phyloP scores from a whole-genome alignment of 2,329 filamentous ascomycete genomes.

The Trichoderma gracile region DNA sequence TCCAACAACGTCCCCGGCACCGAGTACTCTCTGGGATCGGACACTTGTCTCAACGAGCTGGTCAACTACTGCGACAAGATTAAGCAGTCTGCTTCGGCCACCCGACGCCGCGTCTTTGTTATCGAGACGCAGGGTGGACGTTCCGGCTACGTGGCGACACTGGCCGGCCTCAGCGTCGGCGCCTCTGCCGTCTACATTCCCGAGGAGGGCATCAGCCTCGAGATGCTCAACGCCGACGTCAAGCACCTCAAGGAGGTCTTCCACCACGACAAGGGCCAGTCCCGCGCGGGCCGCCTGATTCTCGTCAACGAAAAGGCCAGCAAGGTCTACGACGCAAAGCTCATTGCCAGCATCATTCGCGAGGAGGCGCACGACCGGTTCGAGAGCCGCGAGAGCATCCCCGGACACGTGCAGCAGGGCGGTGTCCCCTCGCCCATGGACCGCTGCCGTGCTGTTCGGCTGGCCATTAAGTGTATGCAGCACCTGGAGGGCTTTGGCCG shows the following conservation, averaged over 20 bases:
- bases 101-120: slow-evolving; percentile 90
- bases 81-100: slow-evolving; percentile 93
- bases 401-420: slow-evolving; percentile 92
- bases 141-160: slow-evolving; percentile 89
- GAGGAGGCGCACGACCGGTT: slow-evolving; percentile 91
- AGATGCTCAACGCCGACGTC: slow-evolving; percentile 90
- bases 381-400: slow-evolving; percentile 87
- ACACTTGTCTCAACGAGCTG: slow-evolving; percentile 94
- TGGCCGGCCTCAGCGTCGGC: slow-evolving; percentile 88
- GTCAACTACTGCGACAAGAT: slow-evolving; percentile 97
- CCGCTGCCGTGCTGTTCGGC: slow-evolving; percentile 83
- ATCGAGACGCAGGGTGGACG: slow-evolving; percentile 96
- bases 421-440: slow-evolving; percentile 95
- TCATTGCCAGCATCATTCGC: slow-evolving; percentile 93
- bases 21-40: slow-evolving; percentile 94
- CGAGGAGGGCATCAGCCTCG: slow-evolving; percentile 90
- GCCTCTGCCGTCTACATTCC: slow-evolving; percentile 94
- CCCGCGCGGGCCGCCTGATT: slow-evolving; percentile 87
- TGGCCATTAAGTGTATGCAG: slow-evolving; percentile 92
- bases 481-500: slow-evolving; percentile 79
- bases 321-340: slow-evolving; percentile 84
- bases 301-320: slow-evolving; percentile 96
- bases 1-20: slow-evolving; percentile 98
- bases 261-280: slow-evolving; percentile 79
- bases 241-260: slow-evolving; percentile 86